These are phyloP conservation scores for Voacanga thouarsii DNA, from an alignment of 257 asterid genomes.

Conservation along the genomic window DNA sequence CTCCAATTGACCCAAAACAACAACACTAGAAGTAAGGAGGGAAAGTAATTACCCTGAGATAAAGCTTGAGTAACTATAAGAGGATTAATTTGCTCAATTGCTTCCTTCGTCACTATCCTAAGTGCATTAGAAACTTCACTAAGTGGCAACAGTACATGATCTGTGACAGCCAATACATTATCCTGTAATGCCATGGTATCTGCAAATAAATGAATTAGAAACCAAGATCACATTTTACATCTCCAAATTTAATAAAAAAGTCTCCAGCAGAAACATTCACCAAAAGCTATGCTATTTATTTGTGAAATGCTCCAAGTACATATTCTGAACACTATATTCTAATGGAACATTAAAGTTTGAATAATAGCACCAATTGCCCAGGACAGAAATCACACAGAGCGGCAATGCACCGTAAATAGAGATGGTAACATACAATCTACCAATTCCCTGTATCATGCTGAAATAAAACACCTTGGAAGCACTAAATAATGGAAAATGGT, in stretches of 20 bases:
- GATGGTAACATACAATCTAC: background rate
- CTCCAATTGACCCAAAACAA: background rate
- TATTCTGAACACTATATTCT: background rate
- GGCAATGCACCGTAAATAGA: background rate
- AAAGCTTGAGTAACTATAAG: constrained; percentile 66
- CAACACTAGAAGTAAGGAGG: background rate
- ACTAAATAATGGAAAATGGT: background rate
- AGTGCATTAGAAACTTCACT: constrained; percentile 48
- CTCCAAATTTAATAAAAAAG: background rate
- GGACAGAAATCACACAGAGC: background rate
- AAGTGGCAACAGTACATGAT: constrained; percentile 45
- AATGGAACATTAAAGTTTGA: background rate
- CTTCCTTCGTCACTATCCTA: constrained; percentile 51
- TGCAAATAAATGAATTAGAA: constrained; percentile 19
- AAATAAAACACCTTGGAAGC: background rate
- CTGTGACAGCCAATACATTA: constrained; percentile 57
- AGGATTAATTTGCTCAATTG: constrained; percentile 49
- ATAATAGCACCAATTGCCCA: background rate
- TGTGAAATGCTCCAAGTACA: background rate
- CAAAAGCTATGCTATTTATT: background rate
- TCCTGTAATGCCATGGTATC: constrained; percentile 42
- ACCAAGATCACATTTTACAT: background rate
- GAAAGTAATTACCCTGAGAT: constrained; percentile 43
- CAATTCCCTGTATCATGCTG: background rate
- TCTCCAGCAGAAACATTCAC: background rate